Base-by-base conservation (phyloP, 139 green algal species). In the Chlamydomonas sp. region DNA sequence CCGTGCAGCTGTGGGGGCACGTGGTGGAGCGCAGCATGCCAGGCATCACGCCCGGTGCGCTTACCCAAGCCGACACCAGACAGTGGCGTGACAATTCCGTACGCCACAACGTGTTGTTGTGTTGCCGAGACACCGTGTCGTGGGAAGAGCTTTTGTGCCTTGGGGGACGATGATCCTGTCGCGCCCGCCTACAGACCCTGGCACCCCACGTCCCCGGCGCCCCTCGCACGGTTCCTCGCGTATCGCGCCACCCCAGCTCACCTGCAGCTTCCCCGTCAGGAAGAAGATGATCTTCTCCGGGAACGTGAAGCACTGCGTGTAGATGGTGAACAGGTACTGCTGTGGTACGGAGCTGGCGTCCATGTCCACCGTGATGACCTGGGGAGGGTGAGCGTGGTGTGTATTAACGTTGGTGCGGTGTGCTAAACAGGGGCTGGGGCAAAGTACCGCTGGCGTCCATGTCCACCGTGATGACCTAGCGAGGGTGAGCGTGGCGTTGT, bases 261-360 rank as follows among this genome's bases (percentile, higher is more conserved):
- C 93, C 88, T 90, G 62, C 2, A 97, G 90, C 57, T 83, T 90
- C 75, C 92, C 94, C 49, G 92, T 92, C 0, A 98, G 90, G 83
- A 98, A 97, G 91, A 98, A 98, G 67, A 97, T 95, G 74, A 98
- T 92, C 3, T 92, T 86, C 73, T 94, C 67, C 4, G 95, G 95
- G 80, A 96, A 96, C 63, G 93, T 95, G 64, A 95, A 94, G 88
- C 95, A 97, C 82, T 96, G 90, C 9, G 80, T 93, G 67, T 96
- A 90, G 16, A 97, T 95, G 67, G 93, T 92, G 14, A 96, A 89
- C 18, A 89, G 88, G 85, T 85, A 89, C 77, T 96, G 88, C 15
- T 89, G 77, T 0, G 94, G 94, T 14, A 96, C 94, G 64, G 92
- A 92, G 83, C 79, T 91, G 18, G 94, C 94, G 77, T 97, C 94